phyloP scores from a whole-genome alignment of 2,329 filamentous ascomycete genomes.

The Fusarium veterinarium region DNA sequence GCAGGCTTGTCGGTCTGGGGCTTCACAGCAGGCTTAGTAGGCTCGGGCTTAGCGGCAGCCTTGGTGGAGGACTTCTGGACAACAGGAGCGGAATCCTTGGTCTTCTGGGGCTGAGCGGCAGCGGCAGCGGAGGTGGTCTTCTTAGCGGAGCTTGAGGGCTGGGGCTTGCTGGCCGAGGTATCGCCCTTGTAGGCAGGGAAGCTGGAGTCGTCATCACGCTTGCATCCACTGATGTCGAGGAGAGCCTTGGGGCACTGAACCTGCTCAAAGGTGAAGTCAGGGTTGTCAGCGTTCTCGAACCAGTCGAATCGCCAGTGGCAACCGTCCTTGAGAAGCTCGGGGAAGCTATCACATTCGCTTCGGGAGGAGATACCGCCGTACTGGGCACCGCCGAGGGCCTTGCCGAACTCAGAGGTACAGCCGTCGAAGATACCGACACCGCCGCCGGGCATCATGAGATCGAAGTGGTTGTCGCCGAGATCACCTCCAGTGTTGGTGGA shows the following conservation, averaged over 20 bases:
- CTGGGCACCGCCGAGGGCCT: conserved; percentile 60
- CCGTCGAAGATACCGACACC: conserved; percentile 66
- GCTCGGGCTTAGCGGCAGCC: conserved; percentile 3
- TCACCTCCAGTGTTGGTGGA: conserved; percentile 72
- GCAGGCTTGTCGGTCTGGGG: not conserved
- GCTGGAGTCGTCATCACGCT: conserved; percentile 46
- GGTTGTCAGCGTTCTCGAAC: conserved; percentile 70
- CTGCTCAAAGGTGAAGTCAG: conserved; percentile 64
- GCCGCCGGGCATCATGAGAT: conserved; percentile 66
- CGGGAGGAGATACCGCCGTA: conserved; percentile 68
- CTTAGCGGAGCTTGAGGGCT: conserved; percentile 4
- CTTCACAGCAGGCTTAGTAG: conserved; percentile 13
- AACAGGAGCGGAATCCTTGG: conserved; percentile 16
- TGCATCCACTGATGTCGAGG: conserved; percentile 54
- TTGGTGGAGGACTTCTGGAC: conserved; percentile 28
- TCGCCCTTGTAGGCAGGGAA: conserved; percentile 43
- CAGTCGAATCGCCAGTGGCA: conserved; percentile 75
- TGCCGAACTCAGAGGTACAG: conserved; percentile 60
- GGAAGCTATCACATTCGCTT: conserved; percentile 64
- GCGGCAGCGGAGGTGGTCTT: not conserved
- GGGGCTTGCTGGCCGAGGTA: conserved; percentile 20
- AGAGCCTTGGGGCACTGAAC: conserved; percentile 66
- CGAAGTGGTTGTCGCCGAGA: conserved; percentile 68
- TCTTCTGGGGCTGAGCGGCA: conserved; percentile 14
- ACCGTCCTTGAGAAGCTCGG: conserved; percentile 63